Percentiles rank a stretch among this genome's conserved stretches.
Conservation (phyloP, 2,329 filamentous ascomycete species). For the Myriosclerotinia curreyana region DNA sequence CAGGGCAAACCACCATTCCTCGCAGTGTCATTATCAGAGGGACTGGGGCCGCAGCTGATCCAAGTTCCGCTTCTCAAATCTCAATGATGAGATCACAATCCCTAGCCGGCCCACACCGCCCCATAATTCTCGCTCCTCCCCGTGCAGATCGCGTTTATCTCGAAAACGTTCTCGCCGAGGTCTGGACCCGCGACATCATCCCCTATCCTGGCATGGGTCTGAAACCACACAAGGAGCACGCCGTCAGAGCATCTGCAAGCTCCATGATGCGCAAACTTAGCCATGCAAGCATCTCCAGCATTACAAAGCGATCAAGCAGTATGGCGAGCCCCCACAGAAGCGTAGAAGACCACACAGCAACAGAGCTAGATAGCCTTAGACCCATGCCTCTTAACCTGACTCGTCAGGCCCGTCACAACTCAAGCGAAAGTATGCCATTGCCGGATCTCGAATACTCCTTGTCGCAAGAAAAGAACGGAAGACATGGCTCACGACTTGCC, state of each 20-base stretch:
- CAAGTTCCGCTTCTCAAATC: constrained; percentile 42
- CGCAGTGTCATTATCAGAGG: constrained; percentile 85
- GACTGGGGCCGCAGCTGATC: constrained; percentile 65
- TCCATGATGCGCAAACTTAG: constrained; percentile 87
- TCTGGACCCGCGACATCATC: constrained; percentile 79
- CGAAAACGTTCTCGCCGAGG: constrained; percentile 69
- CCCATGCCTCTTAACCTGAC: constrained; percentile 14
- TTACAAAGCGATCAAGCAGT: constrained; percentile 60
- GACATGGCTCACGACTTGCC: constrained; percentile 29
- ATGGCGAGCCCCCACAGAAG: constrained; percentile 35
- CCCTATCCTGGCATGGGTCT: constrained; percentile 79
- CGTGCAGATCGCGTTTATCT: constrained; percentile 74
- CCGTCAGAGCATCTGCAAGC: constrained; percentile 75
- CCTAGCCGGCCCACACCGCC: constrained; percentile 63
- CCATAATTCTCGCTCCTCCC: constrained; percentile 70
- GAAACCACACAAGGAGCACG: constrained; percentile 63
- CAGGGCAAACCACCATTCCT: constrained; percentile 60
- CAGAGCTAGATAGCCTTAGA: constrained; percentile 26
- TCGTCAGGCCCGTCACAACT: constrained; percentile 24
- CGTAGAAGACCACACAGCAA: constrained; percentile 29
- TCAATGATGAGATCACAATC: constrained; percentile 76
- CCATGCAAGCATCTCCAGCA: constrained; percentile 67
- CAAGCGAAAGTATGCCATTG: constrained; percentile 23
- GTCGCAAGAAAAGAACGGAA: background rate
- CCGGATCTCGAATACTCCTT: constrained; percentile 28